Evolutionary conservation across 805 yeast genomes (phyloP).

Genomic region (Metschnikowia cerradonensis): DNA sequence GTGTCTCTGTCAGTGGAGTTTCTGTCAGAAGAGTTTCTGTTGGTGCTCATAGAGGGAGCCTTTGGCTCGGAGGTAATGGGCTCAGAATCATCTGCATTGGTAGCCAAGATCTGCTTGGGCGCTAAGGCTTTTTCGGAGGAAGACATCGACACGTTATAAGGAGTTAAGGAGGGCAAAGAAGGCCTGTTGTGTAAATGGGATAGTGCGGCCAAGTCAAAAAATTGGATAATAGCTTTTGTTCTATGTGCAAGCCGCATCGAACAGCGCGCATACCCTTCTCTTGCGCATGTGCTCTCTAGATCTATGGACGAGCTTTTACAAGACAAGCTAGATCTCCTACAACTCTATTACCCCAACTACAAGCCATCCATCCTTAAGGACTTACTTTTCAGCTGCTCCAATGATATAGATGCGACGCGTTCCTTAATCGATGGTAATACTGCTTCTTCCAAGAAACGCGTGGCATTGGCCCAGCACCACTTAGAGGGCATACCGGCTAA

Average conservation of each 20-base stretch:
- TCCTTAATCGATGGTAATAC: constrained; percentile 33
- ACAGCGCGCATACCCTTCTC: constrained; percentile 4
- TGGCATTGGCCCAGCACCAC: constrained; percentile 14
- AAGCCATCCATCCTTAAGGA: constrained; percentile 44
- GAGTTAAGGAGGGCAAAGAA: neutral
- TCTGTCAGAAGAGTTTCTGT: constrained; percentile 6
- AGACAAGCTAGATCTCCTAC: constrained; percentile 34
- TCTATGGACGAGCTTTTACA: constrained; percentile 14
- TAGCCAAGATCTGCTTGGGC: constrained; percentile 9
- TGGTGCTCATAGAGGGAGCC: constrained; percentile 13
- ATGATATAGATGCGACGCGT: constrained; percentile 44
- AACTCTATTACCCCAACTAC: constrained; percentile 39
- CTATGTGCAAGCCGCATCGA: constrained; percentile 4
- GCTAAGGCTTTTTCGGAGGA: neutral
- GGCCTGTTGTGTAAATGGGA: neutral
- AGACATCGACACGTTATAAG: constrained; percentile 5
- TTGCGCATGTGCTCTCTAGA: neutral
- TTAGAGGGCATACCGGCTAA: constrained; percentile 3
- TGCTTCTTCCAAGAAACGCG: constrained; percentile 14
- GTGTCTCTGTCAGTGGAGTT: constrained; percentile 8
- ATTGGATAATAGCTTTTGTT: neutral
- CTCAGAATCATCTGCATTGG: constrained; percentile 5
- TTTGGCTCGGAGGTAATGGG: constrained; percentile 16
- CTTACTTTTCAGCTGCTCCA: constrained; percentile 50
- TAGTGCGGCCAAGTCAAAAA: constrained; percentile 1